Evolutionary conservation across 2,329 filamentous ascomycete species (phyloP), one percentile per base, ranked within the genome.

Genomic region (Dichotomopilus funicola): DNA sequence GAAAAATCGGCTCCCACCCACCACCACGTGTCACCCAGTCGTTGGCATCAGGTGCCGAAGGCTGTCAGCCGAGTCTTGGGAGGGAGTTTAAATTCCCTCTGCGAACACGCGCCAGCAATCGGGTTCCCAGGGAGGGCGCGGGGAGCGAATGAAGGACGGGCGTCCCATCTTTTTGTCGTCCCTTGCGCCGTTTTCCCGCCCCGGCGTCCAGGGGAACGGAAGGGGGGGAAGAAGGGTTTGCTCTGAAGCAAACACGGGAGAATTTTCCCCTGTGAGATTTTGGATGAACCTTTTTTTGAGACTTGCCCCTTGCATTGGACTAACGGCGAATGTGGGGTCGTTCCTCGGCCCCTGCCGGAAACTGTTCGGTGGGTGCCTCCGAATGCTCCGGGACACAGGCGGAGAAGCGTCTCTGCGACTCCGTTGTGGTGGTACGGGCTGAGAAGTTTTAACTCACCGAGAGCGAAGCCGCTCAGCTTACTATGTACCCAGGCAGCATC

Each of bases 11-110:
- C 47, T 56, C 54, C 53, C 55, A 58, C 55, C 57, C 46, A 44
- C 19, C 47, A 63, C 64, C 63, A 65, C 64, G 64, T 65, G 64
- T 65, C 64, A 64, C 52, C 36, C 59, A 47, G 55, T 58, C 54
- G 64, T 65, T 65, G 64, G 63, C 36, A 67, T 43, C 40, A 51
- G 46, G 37, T 35, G 36, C 37, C 43, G 43, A 49, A 36, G 34
- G 19, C 19, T 27, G 19, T 27, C 19, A 27, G 19, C 19, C 19
- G 53, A 41, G 19, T 31, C 38, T 46, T 54, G 53, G 34, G 55
- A 27, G 19, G 3, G 19, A 27, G 19, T 27, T 27, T 27, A 27
- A 27, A 27, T 27, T 27, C 19, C 19, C 19, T 27, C 19, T 27
- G 19, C 19, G 19, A 27, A 27, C 19, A 27, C 19, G 19, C 19